phyloP scores from a whole-genome alignment of 768 basidiomycete genomes.

The Crucibulum laeve region DNA sequence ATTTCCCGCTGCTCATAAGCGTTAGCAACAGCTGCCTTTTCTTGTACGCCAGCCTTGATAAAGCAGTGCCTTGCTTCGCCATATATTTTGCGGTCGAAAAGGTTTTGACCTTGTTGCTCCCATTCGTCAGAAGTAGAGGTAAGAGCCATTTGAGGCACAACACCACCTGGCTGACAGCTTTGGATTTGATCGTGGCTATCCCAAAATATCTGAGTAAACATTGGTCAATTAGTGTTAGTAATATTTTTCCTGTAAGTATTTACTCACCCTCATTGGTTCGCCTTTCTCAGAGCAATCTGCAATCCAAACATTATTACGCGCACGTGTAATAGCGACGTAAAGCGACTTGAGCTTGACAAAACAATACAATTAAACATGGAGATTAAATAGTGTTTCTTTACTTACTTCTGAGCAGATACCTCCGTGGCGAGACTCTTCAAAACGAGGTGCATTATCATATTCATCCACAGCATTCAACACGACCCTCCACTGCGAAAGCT shows the following conservation, averaged over 20 bases:
- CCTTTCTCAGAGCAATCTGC: slow-evolving; percentile 55
- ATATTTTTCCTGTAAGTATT: background rate
- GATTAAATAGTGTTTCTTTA: background rate
- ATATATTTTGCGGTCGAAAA: slow-evolving; percentile 40
- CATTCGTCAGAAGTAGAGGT: slow-evolving; percentile 42
- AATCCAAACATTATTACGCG: slow-evolving; percentile 68
- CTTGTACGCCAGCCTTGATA: slow-evolving; percentile 34
- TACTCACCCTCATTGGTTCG: slow-evolving; percentile 53
- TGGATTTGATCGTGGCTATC: slow-evolving; percentile 37
- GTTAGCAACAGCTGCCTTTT: slow-evolving; percentile 41
- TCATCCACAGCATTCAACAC: slow-evolving; percentile 39
- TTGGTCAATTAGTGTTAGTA: background rate
- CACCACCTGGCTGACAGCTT: slow-evolving; percentile 40
- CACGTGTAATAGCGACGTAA: slow-evolving; percentile 70
- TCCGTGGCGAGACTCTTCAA: slow-evolving; percentile 46
- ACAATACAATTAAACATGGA: background rate
- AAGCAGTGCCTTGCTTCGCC: slow-evolving; percentile 37
- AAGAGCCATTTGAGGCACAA: slow-evolving; percentile 50
- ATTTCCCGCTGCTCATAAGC: slow-evolving; percentile 53
- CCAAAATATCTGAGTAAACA: slow-evolving; percentile 44
- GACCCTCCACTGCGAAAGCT: slow-evolving; percentile 54
- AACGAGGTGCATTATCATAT: slow-evolving; percentile 32
- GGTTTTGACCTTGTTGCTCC: slow-evolving; percentile 24
- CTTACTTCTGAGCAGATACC: slow-evolving; percentile 56
- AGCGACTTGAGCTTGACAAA: slow-evolving; percentile 52